These are phyloP conservation scores for Plasmodium vinckei DNA, from an alignment of 169 alveolate species.

Conservation along the genomic window DNA sequence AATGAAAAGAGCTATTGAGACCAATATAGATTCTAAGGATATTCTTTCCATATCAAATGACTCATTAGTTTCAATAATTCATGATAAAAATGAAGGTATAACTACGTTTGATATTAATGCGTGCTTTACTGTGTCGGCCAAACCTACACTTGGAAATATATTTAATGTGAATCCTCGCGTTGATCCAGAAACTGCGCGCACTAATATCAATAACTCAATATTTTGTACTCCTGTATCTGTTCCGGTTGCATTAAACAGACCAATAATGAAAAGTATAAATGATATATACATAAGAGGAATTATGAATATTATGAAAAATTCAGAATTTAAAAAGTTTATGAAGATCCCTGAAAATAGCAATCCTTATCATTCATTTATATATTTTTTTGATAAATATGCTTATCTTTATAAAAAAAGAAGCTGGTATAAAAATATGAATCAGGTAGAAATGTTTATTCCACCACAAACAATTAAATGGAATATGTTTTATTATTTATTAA, in stretches of 20 bases:
- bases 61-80: conserved; percentile 46
- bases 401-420: conserved; percentile 22
- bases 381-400: conserved; percentile 59
- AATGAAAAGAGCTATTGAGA: conserved; percentile 36
- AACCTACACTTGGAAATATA: conserved; percentile 1
- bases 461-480: conserved; percentile 71
- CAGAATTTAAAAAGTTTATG: neutral
- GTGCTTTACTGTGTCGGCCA: conserved; percentile 23
- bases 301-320: conserved; percentile 17
- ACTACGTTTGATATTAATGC: conserved; percentile 23
- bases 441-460: conserved; percentile 19
- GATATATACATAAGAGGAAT: conserved; percentile 58
- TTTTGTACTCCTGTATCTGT: conserved; percentile 50
- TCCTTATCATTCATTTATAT: conserved; percentile 34
- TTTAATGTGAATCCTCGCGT: neutral
- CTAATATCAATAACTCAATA: neutral
- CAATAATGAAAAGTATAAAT: conserved; percentile 31
- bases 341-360: neutral
- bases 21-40: neutral
- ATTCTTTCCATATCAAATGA: conserved; percentile 51
- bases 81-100: conserved; percentile 24
- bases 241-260: conserved; percentile 20
- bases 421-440: conserved; percentile 7
- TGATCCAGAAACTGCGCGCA: neutral
- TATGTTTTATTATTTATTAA: conserved; percentile 51